phyloP scores from a whole-genome alignment of 768 basidiomycete species.

The Udeniomyces megalosporus region DNA sequence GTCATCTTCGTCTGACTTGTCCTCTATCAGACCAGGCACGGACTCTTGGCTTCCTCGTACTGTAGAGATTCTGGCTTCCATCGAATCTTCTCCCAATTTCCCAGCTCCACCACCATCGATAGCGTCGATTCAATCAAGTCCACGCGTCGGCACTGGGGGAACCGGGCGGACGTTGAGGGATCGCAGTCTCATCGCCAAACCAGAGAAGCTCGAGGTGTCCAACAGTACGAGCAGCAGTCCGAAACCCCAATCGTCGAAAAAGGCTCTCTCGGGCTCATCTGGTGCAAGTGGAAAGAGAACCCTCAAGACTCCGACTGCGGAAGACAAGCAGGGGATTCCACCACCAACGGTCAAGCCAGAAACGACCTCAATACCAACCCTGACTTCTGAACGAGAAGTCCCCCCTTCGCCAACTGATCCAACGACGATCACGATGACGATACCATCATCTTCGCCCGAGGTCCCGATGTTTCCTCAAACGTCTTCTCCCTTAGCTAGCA shows the following conservation, averaged over 20 bases:
- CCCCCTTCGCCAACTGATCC: too few relatives aligned
- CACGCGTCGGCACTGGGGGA: background rate
- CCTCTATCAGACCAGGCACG: background rate
- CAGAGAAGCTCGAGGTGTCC: conserved; percentile 1
- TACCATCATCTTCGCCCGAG: too few relatives aligned
- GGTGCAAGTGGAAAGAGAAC: background rate
- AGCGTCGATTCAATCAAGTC: background rate
- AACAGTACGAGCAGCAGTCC: background rate
- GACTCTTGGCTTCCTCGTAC: background rate
- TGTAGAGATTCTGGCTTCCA: background rate
- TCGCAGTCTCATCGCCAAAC: background rate
- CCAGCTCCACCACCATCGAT: background rate
- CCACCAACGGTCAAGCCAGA: background rate
- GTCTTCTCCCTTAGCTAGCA: background rate
- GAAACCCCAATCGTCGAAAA: background rate
- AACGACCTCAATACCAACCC: too few relatives aligned
- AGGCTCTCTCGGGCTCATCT: background rate
- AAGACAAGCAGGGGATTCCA: too few relatives aligned
- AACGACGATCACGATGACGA: too few relatives aligned
- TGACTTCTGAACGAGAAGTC: too few relatives aligned
- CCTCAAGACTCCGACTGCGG: background rate
- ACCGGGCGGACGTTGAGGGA: conserved; percentile 1
- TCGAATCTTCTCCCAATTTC: conserved; percentile 1
- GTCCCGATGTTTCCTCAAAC: background rate
- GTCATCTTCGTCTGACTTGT: background rate